Evolutionary conservation across 2,329 filamentous ascomycete species (phyloP), one percentile per base, ranked within the genome.

Genomic region (Aureobasidium mangrovei): DNA sequence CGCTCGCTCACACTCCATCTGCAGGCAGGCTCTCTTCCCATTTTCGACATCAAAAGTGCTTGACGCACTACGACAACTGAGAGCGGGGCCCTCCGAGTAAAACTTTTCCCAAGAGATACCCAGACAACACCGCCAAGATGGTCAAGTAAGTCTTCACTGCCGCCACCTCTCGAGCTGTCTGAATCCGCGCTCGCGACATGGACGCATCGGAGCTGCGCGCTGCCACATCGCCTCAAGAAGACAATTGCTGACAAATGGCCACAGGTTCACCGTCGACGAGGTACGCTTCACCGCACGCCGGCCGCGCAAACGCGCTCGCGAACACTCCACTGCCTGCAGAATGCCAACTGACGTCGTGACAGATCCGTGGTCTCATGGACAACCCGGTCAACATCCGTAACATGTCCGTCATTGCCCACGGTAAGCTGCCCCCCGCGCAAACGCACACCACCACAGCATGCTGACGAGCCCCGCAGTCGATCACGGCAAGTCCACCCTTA

Each of bases 321-420:
- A 44, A 36, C 44, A 40, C 33, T 8, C 18, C 26, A 33, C 9
- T 29, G 31, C 6, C 26, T 18, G 9, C 45, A 38, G 29, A 44
- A 26, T 18, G n/a, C 8, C 42, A 38, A 51, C 51, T 53, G 35
- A 55, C 48, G 27, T 40, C 29, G 33, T 44, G 41, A 51, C 29
- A 89, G 83, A 87, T 90, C 75, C 84, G 85, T 75, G 65, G 60
- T 68, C 76, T 87, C 72, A 88, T 87, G 86, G 85, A 89, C 83
- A 84, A 85, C 77, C 84, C 86, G 62, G 74, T 74, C 69, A 84
- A 84, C 75, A 83, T 85, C 75, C 79, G 82, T 71, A 97, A 97
- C 85, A 97, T 96, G 91, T 96, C 90, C 80, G 93, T 98, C 76
- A 97, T 97, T 89, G 93, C 93, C 76, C 93, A 98, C 81, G 91